Conservation (phyloP, 768 basidiomycete species). For the Solioccasus polychromus region DNA sequence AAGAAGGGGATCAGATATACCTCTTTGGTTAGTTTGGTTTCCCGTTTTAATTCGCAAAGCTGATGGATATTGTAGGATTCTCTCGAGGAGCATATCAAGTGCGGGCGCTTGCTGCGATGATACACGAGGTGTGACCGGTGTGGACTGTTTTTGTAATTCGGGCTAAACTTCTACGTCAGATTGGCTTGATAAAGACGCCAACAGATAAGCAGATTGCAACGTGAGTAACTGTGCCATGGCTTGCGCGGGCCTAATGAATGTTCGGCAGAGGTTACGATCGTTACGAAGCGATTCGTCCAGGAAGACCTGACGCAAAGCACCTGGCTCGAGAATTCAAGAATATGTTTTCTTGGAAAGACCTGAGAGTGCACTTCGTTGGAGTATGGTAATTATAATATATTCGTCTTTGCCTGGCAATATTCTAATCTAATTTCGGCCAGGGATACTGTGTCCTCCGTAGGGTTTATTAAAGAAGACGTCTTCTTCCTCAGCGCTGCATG, state of each 20-base stretch:
- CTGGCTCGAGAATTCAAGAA: conserved; percentile 38
- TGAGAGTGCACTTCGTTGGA: conserved; percentile 50
- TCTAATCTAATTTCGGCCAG: conserved; percentile 28
- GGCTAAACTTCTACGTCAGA: conserved; percentile 13
- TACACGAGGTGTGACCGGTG: conserved; percentile 34
- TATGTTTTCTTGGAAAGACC: conserved; percentile 42
- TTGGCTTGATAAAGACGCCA: conserved; percentile 30
- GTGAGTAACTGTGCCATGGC: conserved; percentile 5
- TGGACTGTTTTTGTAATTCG: too few relatives aligned
- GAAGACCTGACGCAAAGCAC: conserved; percentile 18
- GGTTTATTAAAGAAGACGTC: conserved; percentile 44
- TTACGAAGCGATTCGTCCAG: conserved; percentile 15
- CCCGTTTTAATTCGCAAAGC: background rate
- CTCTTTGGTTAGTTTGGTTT: conserved; percentile 30
- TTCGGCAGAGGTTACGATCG: conserved; percentile 16
- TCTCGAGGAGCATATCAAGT: conserved; percentile 44
- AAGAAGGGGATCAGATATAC: conserved; percentile 33
- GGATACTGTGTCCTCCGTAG: conserved; percentile 69
- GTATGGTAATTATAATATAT: conserved; percentile 39
- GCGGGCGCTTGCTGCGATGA: conserved; percentile 40
- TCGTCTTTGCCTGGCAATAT: too few relatives aligned
- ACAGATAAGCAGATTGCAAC: conserved; percentile 34
- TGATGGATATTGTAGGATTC: conserved; percentile 30
- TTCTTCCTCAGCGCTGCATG: conserved; percentile 50
- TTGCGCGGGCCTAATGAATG: background rate